Conservation (phyloP, 192 early-diverging fungal species). For the Borealophlyctis nickersoniae region DNA sequence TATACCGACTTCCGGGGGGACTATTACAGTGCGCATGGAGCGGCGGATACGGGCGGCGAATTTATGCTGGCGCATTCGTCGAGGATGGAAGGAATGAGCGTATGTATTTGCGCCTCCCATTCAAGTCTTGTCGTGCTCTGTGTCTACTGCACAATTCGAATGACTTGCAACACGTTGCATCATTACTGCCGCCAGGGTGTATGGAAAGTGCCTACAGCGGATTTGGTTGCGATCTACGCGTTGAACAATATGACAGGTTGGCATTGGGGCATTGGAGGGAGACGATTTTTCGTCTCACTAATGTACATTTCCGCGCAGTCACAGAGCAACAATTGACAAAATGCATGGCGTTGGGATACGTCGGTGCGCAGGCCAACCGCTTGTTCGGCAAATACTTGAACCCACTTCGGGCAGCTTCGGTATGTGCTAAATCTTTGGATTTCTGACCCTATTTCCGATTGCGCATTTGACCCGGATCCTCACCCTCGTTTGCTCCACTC, state of each 20-base stretch:
- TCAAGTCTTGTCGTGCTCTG: too few species aligned
- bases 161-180: background rate
- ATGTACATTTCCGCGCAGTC: too few species aligned
- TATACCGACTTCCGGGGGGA: slow-evolving; percentile 47
- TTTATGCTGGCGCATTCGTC: slow-evolving; percentile 52
- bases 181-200: background rate
- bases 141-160: too few species aligned
- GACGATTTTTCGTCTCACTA: too few species aligned
- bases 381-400: slow-evolving; percentile 55
- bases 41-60: slow-evolving; percentile 66
- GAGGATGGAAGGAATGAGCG: background rate
- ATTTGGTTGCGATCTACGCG: slow-evolving; percentile 62
- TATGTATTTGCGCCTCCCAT: slow-evolving; percentile 10
- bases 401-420: slow-evolving; percentile 53
- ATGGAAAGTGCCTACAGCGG: slow-evolving; percentile 65
- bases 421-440: slow-evolving; percentile 17
- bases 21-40: slow-evolving; percentile 46
- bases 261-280: slow-evolving; percentile 28
- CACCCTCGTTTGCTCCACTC: background rate
- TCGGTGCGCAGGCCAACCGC: slow-evolving; percentile 54
- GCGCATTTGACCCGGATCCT: too few species aligned
- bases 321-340: too few species aligned
- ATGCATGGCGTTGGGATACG: slow-evolving; percentile 62
- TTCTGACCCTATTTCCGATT: too few species aligned
- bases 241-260: slow-evolving; percentile 37